A percentile compares a stretch with the other conserved stretches of the same genome.
Evolutionary conservation across 2,329 filamentous ascomycete genomes (phyloP).

Genomic region (Trichoderma afroharzianum): DNA sequence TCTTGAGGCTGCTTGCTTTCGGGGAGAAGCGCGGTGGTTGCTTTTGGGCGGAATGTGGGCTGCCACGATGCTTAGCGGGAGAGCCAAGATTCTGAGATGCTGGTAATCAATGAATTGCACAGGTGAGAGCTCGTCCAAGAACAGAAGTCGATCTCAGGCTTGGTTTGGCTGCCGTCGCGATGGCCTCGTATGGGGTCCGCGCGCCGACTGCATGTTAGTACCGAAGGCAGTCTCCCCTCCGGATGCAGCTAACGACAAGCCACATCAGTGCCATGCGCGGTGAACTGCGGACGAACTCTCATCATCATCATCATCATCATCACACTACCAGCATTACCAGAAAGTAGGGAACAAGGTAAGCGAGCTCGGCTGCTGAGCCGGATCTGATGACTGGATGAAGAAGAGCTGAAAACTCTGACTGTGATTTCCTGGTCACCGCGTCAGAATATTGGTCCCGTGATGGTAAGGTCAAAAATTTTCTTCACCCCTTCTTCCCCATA

Average conservation of each 20-base stretch:
- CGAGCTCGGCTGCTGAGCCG: conserved; percentile 7
- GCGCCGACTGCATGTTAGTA: not conserved
- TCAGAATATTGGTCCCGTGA: conserved; percentile 15
- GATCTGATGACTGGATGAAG: conserved; percentile 4
- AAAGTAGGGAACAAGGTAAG: not conserved
- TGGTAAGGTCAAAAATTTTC: not conserved
- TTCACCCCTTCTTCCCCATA: conserved; percentile 1
- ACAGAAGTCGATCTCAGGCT: not conserved
- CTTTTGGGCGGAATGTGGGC: not conserved
- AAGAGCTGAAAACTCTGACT: not conserved
- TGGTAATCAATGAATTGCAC: not conserved
- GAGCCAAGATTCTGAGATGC: not conserved
- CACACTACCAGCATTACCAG: not conserved
- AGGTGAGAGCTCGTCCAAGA: not conserved
- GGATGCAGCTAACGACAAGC: conserved; percentile 13
- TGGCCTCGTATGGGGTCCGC: not conserved
- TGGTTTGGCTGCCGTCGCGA: not conserved
- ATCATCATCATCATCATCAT: not conserved
- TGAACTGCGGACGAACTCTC: not conserved
- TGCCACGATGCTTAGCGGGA: not conserved
- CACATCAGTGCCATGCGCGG: conserved; percentile 10
- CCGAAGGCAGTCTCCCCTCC: not conserved
- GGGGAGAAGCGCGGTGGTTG: not conserved
- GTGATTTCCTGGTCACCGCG: not conserved
- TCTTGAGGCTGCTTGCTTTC: not conserved